phyloP scores from a whole-genome alignment of 1,284 basidiomycete genomes.

The Ganoderma lucidum region DNA sequence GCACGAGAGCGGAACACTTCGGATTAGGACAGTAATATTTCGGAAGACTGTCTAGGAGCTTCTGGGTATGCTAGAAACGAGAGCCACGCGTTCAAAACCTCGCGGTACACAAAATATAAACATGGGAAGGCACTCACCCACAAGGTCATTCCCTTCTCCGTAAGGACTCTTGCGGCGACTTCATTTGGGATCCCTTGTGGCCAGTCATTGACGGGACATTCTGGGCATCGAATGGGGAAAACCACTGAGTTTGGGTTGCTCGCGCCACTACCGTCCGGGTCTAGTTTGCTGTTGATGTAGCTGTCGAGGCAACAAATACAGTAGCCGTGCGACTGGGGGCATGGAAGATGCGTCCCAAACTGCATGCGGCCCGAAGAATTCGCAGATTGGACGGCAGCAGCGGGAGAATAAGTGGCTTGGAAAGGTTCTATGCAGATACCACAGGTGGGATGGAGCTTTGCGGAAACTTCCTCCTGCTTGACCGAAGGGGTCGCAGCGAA shows the following conservation, averaged over 20 bases:
- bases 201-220: constrained; percentile 45
- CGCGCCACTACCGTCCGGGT: constrained; percentile 44
- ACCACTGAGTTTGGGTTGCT: constrained; percentile 41
- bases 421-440: constrained; percentile 52
- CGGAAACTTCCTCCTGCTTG: constrained; percentile 18
- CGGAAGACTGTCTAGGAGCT: constrained; percentile 47
- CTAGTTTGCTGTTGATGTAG: constrained; percentile 48
- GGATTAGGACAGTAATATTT: constrained; percentile 50
- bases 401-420: constrained; percentile 45
- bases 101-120: not conserved
- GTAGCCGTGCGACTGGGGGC: constrained; percentile 47
- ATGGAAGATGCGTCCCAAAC: constrained; percentile 48
- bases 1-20: constrained; percentile 47
- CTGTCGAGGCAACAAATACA: constrained; percentile 46
- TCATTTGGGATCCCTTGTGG: constrained; percentile 47
- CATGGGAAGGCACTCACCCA: constrained; percentile 42
- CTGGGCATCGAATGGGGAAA: constrained; percentile 51
- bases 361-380: constrained; percentile 46
- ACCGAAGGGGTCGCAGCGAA: not conserved
- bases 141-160: constrained; percentile 44
- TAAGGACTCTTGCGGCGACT: constrained; percentile 44
- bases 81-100: not conserved
- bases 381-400: constrained; percentile 44
- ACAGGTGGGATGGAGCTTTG: constrained; percentile 36
- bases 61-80: constrained; percentile 45